phyloP scores from a whole-genome alignment of 345 rosid genomes.

The Corchorus capsularis region DNA sequence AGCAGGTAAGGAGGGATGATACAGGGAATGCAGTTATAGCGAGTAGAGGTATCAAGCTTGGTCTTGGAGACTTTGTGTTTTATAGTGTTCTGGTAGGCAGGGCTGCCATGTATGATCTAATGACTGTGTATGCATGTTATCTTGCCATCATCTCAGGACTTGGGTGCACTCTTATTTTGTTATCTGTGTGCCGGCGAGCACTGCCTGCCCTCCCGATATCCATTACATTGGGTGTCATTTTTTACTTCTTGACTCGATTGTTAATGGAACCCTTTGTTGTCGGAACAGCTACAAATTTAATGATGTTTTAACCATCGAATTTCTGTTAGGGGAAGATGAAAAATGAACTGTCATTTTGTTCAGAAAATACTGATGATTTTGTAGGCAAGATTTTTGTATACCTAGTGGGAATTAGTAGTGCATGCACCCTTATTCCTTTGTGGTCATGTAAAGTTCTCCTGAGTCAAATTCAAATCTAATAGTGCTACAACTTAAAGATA shows the following conservation, averaged over 20 bases:
- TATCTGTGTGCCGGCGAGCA: slow-evolving; percentile 77
- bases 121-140: slow-evolving; percentile 97
- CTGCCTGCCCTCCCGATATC: slow-evolving; percentile 97
- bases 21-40: slow-evolving; percentile 27
- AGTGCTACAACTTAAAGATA: slow-evolving; percentile 8
- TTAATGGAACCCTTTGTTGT: slow-evolving; percentile 95
- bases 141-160: slow-evolving; percentile 95
- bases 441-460: slow-evolving; percentile 10
- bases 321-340: slow-evolving; percentile 18
- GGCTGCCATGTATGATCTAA: slow-evolving; percentile 98
- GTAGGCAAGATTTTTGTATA: slow-evolving; percentile 19
- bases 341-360: not conserved
- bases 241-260: slow-evolving; percentile 91
- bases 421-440: not conserved
- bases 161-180: slow-evolving; percentile 93
- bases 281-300: slow-evolving; percentile 68
- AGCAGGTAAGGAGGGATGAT: slow-evolving; percentile 33
- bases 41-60: slow-evolving; percentile 77
- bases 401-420: slow-evolving; percentile 9
- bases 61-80: slow-evolving; percentile 95
- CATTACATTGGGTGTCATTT: slow-evolving; percentile 74
- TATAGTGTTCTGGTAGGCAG: slow-evolving; percentile 99
- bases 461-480: not conserved
- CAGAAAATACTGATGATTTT: slow-evolving; percentile 18
- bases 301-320: slow-evolving; percentile 63